A percentile compares a stretch with the other conserved stretches of the same genome.
These are phyloP conservation scores for Solanum pinnatisectum DNA, from an alignment of 257 asterid species.

Conservation along the genomic window DNA sequence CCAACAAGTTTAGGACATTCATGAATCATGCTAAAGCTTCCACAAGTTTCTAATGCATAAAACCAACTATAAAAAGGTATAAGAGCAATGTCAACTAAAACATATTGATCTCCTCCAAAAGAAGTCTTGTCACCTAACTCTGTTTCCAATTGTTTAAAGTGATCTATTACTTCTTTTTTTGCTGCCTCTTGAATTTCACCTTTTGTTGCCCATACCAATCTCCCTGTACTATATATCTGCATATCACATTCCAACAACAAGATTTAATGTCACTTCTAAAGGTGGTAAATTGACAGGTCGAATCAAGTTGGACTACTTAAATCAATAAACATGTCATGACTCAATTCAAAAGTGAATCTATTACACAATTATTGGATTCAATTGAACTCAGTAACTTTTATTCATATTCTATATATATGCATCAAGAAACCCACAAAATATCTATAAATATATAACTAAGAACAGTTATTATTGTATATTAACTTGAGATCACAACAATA, in stretches of 20 bases:
- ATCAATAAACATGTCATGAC: neutral
- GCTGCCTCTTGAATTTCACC: neutral
- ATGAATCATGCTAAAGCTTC: neutral
- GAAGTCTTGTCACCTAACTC: neutral
- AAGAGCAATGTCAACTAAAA: conserved; percentile 11
- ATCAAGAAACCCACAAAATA: neutral
- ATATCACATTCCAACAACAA: neutral
- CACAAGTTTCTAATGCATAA: neutral
- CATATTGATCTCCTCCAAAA: neutral
- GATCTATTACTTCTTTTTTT: neutral
- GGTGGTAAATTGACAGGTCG: neutral
- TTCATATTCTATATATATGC: neutral
- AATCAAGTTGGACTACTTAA: neutral
- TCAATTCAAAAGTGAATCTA: neutral
- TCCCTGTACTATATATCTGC: neutral
- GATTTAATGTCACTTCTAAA: neutral
- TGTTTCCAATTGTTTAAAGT: neutral
- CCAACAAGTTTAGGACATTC: neutral
- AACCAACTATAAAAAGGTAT: neutral
- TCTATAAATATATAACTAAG: neutral
- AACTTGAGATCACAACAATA: neutral
- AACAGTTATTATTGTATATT: neutral
- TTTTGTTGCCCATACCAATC: neutral
- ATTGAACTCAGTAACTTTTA: neutral
- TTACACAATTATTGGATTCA: neutral